phyloP scores from a whole-genome alignment of 1,284 basidiomycete genomes.

The Cryptococcus jaspeensis region DNA sequence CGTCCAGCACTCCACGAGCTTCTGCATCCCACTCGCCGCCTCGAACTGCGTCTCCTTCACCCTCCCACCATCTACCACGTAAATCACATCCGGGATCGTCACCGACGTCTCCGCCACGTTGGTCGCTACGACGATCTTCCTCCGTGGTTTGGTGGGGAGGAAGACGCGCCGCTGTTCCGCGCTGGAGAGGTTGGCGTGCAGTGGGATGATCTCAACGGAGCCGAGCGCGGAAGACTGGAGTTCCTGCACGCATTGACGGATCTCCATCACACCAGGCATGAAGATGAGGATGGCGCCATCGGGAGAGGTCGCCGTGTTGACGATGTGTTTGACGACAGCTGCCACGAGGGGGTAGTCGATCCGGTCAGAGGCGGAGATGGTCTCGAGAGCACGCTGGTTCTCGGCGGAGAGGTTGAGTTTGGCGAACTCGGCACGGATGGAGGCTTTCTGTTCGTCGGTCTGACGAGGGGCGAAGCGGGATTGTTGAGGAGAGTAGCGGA shows the following conservation, averaged over 20 bases:
- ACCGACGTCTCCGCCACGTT: conserved; percentile 88
- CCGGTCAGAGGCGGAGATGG: conserved; percentile 62
- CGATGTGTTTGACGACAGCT: conserved; percentile 64
- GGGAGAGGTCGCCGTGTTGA: conserved; percentile 54
- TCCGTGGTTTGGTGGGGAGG: conserved; percentile 63
- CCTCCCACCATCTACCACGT: conserved; percentile 80
- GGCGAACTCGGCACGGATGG: conserved; percentile 57
- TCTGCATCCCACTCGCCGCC: conserved; percentile 69
- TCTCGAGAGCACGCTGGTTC: conserved; percentile 61
- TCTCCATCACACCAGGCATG: conserved; percentile 83
- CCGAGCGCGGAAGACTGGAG: conserved; percentile 55
- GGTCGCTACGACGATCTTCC: conserved; percentile 87
- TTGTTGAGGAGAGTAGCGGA: conserved; percentile 54
- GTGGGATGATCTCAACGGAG: conserved; percentile 67
- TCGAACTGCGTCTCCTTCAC: conserved; percentile 89
- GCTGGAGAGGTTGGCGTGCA: conserved; percentile 85
- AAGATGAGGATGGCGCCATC: conserved; percentile 78
- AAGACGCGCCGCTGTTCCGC: conserved; percentile 84
- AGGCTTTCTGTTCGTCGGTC: conserved; percentile 57
- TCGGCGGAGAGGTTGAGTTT: conserved; percentile 60
- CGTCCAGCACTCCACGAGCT: conserved; percentile 68
- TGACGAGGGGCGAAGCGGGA: conserved; percentile 53
- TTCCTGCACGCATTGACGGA: conserved; percentile 73
- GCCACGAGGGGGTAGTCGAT: conserved; percentile 79
- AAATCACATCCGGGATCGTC: conserved; percentile 86